Evolutionary conservation across 345 rosid species (phyloP).

Genomic region (Brassica incana): DNA sequence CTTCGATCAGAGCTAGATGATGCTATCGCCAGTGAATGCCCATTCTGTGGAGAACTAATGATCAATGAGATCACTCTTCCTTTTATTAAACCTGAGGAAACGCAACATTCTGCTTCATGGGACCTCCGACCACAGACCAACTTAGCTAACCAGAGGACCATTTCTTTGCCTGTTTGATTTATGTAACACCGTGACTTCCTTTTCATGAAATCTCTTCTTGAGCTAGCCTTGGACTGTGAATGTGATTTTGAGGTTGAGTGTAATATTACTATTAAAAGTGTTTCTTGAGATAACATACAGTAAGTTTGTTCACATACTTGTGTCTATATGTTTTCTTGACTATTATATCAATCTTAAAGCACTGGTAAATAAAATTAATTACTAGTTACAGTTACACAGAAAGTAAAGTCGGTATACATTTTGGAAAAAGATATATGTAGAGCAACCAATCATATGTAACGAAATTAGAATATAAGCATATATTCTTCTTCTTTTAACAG

Average conservation of each 20-base stretch:
- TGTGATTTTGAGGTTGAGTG: constrained; percentile 19
- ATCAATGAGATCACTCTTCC: constrained; percentile 76
- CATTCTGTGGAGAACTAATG: constrained; percentile 95
- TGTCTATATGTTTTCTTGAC: constrained; percentile 1
- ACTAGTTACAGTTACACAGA: neutral
- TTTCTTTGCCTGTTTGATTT: constrained; percentile 50
- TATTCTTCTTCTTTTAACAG: constrained; percentile 17
- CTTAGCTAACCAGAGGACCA: constrained; percentile 57
- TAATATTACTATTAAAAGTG: constrained; percentile 11
- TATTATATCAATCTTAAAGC: neutral
- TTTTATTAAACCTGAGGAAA: constrained; percentile 72
- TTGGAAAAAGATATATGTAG: neutral
- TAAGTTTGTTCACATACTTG: neutral
- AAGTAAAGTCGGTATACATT: neutral
- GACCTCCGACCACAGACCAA: constrained; percentile 68
- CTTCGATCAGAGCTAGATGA: constrained; percentile 89
- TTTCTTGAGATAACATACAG: constrained; percentile 26
- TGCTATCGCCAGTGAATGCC: constrained; percentile 93
- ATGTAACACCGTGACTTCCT: neutral
- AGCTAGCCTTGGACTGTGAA: constrained; percentile 20
- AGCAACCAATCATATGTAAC: constrained; percentile 13
- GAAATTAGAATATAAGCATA: constrained; percentile 26
- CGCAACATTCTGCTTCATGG: constrained; percentile 71
- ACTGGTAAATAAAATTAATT: neutral
- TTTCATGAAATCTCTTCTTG: constrained; percentile 23